phyloP scores from a whole-genome alignment of 305 asterid species.

The Solanum hybrid region DNA sequence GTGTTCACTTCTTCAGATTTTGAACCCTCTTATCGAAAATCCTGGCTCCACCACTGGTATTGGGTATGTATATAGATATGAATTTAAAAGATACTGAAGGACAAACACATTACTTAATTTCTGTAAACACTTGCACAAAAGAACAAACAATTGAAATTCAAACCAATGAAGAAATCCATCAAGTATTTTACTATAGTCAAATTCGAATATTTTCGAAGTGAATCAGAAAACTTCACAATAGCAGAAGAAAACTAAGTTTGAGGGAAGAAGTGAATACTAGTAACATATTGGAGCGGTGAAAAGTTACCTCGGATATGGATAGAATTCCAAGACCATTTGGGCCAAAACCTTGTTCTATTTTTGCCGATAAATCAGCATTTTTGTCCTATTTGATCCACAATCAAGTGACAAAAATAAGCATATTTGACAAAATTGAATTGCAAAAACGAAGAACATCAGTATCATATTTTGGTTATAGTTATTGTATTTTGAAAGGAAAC shows the following conservation, averaged over 20 bases:
- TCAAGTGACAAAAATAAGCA: neutral
- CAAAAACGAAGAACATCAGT: neutral
- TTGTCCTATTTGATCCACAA: conserved; percentile 38
- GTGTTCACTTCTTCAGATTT: no score
- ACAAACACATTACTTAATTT: neutral
- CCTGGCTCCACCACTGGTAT: no score
- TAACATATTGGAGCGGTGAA: neutral
- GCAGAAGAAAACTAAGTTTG: neutral
- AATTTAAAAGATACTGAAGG: neutral
- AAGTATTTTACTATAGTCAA: neutral
- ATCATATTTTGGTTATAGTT: neutral
- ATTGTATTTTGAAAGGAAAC: neutral
- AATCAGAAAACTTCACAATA: neutral
- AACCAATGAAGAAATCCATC: neutral
- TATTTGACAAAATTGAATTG: neutral
- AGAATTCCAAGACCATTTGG: conserved; percentile 75
- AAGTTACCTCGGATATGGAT: conserved; percentile 51
- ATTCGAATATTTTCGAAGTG: neutral
- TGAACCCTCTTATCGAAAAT: no score
- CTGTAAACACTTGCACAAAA: neutral
- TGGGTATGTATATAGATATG: neutral
- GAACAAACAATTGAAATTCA: neutral
- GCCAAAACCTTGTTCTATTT: conserved; percentile 81
- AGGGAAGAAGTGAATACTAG: neutral
- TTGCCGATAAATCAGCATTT: conserved; percentile 47